These are phyloP conservation scores for Oryza glumipatula DNA, from an alignment of 176 grass and related monocot genomes.

Conservation along the genomic window DNA sequence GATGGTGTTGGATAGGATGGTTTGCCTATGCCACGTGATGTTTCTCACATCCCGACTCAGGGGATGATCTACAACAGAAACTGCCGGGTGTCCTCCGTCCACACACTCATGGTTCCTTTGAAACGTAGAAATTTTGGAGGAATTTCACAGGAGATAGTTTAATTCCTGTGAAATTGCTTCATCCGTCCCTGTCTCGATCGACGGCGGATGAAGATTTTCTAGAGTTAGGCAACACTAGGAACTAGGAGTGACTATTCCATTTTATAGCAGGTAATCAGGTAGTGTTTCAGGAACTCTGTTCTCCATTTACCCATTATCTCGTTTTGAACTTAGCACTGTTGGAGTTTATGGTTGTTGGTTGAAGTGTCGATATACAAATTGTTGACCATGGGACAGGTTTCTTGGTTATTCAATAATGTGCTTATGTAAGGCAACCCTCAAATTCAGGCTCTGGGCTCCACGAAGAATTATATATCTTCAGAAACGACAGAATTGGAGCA, in stretches of 20 bases:
- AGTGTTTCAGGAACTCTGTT: too few species aligned
- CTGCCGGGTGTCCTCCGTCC: too few species aligned
- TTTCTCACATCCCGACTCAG: not conserved
- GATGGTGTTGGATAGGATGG: not conserved
- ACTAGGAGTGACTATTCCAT: too few species aligned
- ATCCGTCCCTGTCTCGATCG: too few species aligned
- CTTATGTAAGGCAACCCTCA: not conserved
- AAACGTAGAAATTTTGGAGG: too few species aligned
- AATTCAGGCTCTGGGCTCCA: slow-evolving; percentile 49
- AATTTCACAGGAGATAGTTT: too few species aligned
- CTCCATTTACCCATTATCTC: not conserved
- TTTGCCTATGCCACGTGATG: not conserved
- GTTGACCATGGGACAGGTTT: slow-evolving; percentile 20
- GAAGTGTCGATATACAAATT: slow-evolving; percentile 32
- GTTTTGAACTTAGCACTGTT: not conserved
- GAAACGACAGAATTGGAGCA: slow-evolving; percentile 38
- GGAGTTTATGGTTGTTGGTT: slow-evolving; percentile 19
- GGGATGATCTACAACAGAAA: too few species aligned
- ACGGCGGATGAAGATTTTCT: too few species aligned
- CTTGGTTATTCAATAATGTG: slow-evolving; percentile 1
- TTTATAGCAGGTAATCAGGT: too few species aligned
- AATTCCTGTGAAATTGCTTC: too few species aligned
- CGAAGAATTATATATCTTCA: slow-evolving; percentile 17
- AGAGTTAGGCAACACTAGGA: too few species aligned
- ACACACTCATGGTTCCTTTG: too few species aligned